phyloP scores from a whole-genome alignment of 345 rosid genomes.

The Eutrema japonicum region DNA sequence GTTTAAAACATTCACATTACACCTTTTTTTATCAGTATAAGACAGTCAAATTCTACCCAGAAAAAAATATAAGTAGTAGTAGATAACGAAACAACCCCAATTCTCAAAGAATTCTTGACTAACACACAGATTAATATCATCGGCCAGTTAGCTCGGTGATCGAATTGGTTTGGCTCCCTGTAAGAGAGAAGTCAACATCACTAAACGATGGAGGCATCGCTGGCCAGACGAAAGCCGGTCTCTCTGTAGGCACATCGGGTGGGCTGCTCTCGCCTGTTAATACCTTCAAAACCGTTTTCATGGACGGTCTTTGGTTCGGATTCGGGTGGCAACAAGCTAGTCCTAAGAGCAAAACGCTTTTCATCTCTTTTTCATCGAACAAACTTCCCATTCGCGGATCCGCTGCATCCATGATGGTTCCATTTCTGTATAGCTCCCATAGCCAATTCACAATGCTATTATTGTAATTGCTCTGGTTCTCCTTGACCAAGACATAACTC shows the following conservation, averaged over 20 bases:
- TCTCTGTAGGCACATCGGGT: slow-evolving; percentile 58
- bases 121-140: slow-evolving; percentile 30
- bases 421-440: slow-evolving; percentile 67
- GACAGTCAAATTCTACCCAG: background rate
- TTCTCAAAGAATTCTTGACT: background rate
- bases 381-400: slow-evolving; percentile 54
- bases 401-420: slow-evolving; percentile 53
- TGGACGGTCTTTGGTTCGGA: slow-evolving; percentile 69
- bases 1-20: no score
- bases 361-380: slow-evolving; percentile 50
- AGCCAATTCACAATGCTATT: slow-evolving; percentile 66
- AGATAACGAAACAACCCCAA: background rate
- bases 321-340: slow-evolving; percentile 85
- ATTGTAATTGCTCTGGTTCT: slow-evolving; percentile 45
- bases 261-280: slow-evolving; percentile 59
- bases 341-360: slow-evolving; percentile 58
- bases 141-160: slow-evolving; percentile 55
- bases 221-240: slow-evolving; percentile 81
- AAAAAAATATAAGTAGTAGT: background rate
- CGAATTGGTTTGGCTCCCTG: slow-evolving; percentile 42
- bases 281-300: slow-evolving; percentile 67
- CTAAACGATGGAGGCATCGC: slow-evolving; percentile 63
- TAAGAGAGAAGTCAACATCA: slow-evolving; percentile 47
- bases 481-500: slow-evolving; percentile 37
- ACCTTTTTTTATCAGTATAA: no score